Percentiles rank a stretch among this genome's conserved stretches.
These are phyloP conservation scores for Hypoxylon fragiforme DNA, from an alignment of 495 filamentous ascomycete species.

Conservation along the genomic window DNA sequence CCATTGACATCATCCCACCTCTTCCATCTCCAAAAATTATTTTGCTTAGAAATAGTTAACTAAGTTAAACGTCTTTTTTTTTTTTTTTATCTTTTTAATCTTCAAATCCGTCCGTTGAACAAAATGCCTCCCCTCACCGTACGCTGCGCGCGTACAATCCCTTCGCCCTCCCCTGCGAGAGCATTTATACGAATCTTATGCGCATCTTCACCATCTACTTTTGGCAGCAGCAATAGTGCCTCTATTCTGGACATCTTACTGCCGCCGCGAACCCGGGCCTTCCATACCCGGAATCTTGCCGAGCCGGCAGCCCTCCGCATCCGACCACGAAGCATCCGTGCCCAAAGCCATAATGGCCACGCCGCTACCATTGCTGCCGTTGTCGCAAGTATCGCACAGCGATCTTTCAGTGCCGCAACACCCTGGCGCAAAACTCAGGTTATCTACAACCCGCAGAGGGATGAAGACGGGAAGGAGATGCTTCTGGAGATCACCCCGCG, in stretches of 20 bases:
- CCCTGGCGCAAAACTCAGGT: constrained; percentile 42
- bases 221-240: constrained; percentile 3
- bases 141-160: constrained; percentile 37
- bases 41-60: constrained; percentile 35
- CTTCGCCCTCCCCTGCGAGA: constrained; percentile 40
- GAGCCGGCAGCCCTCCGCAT: neutral
- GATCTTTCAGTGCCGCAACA: constrained; percentile 40
- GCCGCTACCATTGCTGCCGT: neutral
- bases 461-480: constrained; percentile 83
- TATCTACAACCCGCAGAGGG: constrained; percentile 65
- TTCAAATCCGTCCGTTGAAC: too few species aligned
- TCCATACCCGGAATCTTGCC: constrained; percentile 5
- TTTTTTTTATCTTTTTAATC: too few species aligned
- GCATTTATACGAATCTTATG: constrained; percentile 46
- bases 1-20: constrained; percentile 48
- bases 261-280: constrained; percentile 28
- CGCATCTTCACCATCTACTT: constrained; percentile 24
- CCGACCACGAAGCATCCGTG: constrained; percentile 8
- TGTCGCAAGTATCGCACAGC: neutral
- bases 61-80: neutral
- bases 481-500: constrained; percentile 76
- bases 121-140: constrained; percentile 38
- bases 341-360: neutral
- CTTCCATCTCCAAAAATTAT: constrained; percentile 18
- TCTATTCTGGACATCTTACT: constrained; percentile 46